Conservation (phyloP, 2,329 filamentous ascomycete genomes). For the Alternaria rosae region DNA sequence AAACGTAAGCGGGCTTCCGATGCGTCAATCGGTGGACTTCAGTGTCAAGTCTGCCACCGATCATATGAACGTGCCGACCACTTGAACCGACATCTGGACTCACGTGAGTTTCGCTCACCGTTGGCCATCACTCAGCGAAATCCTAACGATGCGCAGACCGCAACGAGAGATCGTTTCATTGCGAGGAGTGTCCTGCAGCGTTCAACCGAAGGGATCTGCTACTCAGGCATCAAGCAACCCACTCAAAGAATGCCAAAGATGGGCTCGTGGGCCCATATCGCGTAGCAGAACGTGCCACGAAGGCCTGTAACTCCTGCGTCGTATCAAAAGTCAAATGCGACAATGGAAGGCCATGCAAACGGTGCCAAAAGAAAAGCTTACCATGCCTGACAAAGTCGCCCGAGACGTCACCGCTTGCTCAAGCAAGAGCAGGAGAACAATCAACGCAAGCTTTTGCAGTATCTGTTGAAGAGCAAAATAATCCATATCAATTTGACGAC, state of each 20-base stretch:
- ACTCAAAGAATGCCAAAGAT: constrained; percentile 33
- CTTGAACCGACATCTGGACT: constrained; percentile 41
- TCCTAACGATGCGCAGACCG: constrained; percentile 19
- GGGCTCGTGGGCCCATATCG: constrained; percentile 26
- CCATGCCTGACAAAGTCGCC: constrained; percentile 12
- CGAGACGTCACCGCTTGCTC: not conserved
- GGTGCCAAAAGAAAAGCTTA: constrained; percentile 24
- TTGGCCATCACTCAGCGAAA: not conserved
- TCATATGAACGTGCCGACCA: constrained; percentile 41
- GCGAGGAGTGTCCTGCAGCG: constrained; percentile 36
- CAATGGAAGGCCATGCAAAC: constrained; percentile 36
- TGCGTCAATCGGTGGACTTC: constrained; percentile 4
- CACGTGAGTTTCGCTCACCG: constrained; percentile 20
- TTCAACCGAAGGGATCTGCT: constrained; percentile 42
- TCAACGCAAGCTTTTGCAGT: not conserved
- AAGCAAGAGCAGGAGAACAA: not conserved
- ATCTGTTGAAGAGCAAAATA: not conserved
- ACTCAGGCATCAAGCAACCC: constrained; percentile 36
- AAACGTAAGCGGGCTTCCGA: constrained; percentile 13
- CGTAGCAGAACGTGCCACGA: constrained; percentile 29
- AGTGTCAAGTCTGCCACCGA: constrained; percentile 39
- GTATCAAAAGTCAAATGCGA: constrained; percentile 44
- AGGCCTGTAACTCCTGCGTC: constrained; percentile 43
- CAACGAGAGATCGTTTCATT: constrained; percentile 41
- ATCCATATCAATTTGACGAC: not conserved